Percentiles rank a stretch among this genome's conserved stretches.
phyloP scores from a whole-genome alignment of 2,329 filamentous ascomycete species.

The Talaromyces verruculosus region DNA sequence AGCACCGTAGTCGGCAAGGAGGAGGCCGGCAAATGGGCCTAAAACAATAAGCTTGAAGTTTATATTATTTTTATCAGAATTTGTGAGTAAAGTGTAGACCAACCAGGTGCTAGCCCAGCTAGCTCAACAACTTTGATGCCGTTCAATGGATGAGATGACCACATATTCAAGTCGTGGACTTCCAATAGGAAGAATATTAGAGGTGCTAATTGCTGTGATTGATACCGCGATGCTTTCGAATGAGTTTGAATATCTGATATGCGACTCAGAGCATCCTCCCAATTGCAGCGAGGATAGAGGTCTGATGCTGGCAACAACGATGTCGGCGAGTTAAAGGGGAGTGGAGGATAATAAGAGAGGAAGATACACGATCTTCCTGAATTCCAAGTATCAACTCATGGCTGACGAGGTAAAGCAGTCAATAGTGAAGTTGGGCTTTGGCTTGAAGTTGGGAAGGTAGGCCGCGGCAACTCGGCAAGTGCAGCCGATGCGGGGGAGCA shows the following conservation, averaged over 20 bases:
- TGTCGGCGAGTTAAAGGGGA: background rate
- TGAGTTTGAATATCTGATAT: background rate
- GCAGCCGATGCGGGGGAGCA: background rate
- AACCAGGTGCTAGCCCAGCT: slow-evolving; percentile 63
- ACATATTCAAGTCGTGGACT: slow-evolving; percentile 1
- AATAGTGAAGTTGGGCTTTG: background rate
- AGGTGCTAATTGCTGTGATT: background rate
- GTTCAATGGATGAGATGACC: slow-evolving; percentile 47
- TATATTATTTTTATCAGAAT: background rate
- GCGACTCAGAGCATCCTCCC: background rate
- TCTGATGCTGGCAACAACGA: background rate
- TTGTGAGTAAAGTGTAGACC: background rate
- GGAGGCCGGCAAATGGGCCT: slow-evolving; percentile 86
- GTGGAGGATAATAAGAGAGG: background rate
- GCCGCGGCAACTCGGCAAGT: slow-evolving; percentile 5
- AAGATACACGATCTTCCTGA: background rate
- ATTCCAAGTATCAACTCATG: background rate
- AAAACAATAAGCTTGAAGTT: slow-evolving; percentile 16
- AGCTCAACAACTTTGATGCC: slow-evolving; percentile 66
- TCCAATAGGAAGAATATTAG: background rate
- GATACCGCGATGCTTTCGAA: background rate
- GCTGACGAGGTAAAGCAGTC: background rate
- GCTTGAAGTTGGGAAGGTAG: background rate
- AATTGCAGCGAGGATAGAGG: background rate
- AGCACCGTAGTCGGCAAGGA: slow-evolving; percentile 87